These are phyloP conservation scores for Eragrostis tef DNA, from an alignment of 202 grass and related monocot genomes.

Conservation along the genomic window DNA sequence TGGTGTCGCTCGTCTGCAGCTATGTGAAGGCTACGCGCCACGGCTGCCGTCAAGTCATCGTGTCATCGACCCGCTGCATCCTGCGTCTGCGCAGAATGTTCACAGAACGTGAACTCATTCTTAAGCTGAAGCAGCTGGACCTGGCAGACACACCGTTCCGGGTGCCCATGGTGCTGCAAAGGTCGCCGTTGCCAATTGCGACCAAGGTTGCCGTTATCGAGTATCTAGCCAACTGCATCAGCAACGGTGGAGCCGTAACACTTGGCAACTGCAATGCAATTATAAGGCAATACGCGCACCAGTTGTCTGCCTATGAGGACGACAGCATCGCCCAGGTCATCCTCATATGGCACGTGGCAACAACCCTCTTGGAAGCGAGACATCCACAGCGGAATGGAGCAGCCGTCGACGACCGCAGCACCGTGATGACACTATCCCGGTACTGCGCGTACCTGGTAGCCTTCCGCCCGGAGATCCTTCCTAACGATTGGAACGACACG, in stretches of 20 bases:
- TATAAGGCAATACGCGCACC: neutral
- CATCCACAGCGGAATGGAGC: neutral
- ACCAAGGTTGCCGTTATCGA: neutral
- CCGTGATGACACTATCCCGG: neutral
- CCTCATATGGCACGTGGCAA: slow-evolving; percentile 51
- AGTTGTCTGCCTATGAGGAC: slow-evolving; percentile 7
- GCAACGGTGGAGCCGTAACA: neutral
- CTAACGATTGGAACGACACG: neutral
- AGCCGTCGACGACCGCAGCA: neutral
- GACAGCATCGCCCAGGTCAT: slow-evolving; percentile 32
- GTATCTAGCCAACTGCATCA: neutral
- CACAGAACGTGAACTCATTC: too few species aligned
- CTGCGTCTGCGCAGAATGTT: neutral
- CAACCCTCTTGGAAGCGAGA: slow-evolving; percentile 13
- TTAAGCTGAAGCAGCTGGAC: too few species aligned
- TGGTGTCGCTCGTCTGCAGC: neutral
- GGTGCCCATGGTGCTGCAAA: neutral
- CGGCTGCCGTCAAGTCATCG: neutral
- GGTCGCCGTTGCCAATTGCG: neutral
- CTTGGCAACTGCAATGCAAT: slow-evolving; percentile 27
- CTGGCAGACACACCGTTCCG: neutral
- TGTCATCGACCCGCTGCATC: neutral
- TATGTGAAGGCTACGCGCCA: neutral
- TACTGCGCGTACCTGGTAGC: slow-evolving; percentile 33
- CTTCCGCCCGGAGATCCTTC: neutral